phyloP scores from a whole-genome alignment of 768 basidiomycete species.

The Pulveroboletus sp. region DNA sequence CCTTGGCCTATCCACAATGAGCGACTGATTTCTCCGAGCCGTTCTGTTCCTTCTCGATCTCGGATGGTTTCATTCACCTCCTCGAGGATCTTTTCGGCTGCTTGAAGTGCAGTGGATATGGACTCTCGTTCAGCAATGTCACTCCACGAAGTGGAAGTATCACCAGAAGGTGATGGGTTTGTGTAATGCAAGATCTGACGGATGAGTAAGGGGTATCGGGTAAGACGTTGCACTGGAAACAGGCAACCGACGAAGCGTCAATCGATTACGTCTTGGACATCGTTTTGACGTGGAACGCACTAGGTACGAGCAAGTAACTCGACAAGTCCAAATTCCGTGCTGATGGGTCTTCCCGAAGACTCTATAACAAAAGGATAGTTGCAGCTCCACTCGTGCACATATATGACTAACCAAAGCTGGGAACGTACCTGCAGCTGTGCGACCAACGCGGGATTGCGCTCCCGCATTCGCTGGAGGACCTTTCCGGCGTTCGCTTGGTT shows the following conservation, averaged over 20 bases:
- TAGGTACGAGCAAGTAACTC: conserved; percentile 88
- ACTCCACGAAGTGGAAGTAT: neutral
- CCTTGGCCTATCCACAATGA: conserved; percentile 86
- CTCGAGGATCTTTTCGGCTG: conserved; percentile 68
- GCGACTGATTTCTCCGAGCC: conserved; percentile 70
- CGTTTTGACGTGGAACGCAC: conserved; percentile 40
- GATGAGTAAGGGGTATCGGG: conserved; percentile 88
- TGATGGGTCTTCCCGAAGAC: conserved; percentile 69
- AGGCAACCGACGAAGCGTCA: neutral
- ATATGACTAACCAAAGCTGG: conserved; percentile 3
- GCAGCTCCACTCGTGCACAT: too few species aligned
- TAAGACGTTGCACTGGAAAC: conserved; percentile 85
- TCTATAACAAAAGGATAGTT: conserved; percentile 36
- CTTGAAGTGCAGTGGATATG: conserved; percentile 53
- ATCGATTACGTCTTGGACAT: too few species aligned
- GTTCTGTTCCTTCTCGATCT: conserved; percentile 74
- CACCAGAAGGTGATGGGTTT: conserved; percentile 38
- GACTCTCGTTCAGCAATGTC: conserved; percentile 48
- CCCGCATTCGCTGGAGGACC: conserved; percentile 68
- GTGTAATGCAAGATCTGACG: conserved; percentile 84
- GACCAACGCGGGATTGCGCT: conserved; percentile 61
- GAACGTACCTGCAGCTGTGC: conserved; percentile 58
- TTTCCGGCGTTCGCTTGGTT: conserved; percentile 80
- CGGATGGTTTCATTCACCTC: conserved; percentile 89
- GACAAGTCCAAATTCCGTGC: conserved; percentile 84